phyloP scores from a whole-genome alignment of 768 basidiomycete genomes.

The Multifurca ochricompacta region DNA sequence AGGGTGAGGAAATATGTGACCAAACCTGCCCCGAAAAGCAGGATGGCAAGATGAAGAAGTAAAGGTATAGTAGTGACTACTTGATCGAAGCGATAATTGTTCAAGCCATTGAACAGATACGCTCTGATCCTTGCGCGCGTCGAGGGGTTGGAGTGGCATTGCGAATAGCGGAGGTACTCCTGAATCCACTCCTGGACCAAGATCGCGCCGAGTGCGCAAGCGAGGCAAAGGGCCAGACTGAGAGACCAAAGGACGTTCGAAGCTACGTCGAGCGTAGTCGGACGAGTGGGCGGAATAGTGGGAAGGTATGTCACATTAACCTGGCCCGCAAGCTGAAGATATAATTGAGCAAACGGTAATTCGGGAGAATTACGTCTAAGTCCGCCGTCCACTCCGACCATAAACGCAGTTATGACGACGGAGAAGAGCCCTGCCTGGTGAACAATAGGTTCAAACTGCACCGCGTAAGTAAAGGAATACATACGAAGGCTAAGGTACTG shows the following conservation, averaged over 20 bases:
- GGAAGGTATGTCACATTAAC: neutral
- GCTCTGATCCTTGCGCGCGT: conserved; percentile 14
- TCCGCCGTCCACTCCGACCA: neutral
- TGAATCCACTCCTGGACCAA: conserved; percentile 14
- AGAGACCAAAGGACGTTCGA: conserved; percentile 10
- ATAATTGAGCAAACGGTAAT: conserved; percentile 4
- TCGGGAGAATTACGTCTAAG: conserved; percentile 1
- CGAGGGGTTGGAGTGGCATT: conserved; percentile 8
- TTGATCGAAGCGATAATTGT: neutral
- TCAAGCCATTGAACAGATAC: conserved; percentile 11
- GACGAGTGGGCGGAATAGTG: neutral
- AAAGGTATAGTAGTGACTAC: conserved; percentile 4
- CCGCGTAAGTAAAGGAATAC: neutral
- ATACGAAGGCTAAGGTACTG: neutral
- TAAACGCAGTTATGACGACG: conserved; percentile 1
- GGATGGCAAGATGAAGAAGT: conserved; percentile 15
- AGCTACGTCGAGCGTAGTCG: neutral
- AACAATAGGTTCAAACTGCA: neutral
- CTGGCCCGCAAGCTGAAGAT: neutral
- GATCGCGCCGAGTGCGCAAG: conserved; percentile 3
- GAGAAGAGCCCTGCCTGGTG: conserved; percentile 10
- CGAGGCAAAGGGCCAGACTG: conserved; percentile 9
- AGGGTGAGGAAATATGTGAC: conserved; percentile 9
- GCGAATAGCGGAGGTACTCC: conserved; percentile 1
- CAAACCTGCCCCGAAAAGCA: conserved; percentile 16